Evolutionary conservation across 2,329 filamentous ascomycete species (phyloP).

Genomic region (Colletotrichum godetiae): DNA sequence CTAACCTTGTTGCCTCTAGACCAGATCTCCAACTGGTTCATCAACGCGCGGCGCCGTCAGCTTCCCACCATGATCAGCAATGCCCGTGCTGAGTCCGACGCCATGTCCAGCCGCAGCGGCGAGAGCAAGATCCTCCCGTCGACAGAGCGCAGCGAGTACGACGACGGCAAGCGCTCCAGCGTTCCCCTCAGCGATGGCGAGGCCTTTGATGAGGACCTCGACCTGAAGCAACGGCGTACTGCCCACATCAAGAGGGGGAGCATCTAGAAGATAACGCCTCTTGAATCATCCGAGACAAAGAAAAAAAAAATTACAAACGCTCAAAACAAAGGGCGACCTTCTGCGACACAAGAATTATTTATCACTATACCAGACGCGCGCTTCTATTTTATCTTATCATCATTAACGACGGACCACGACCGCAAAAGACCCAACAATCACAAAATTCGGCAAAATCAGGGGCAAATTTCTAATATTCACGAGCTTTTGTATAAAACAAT

Average conservation of each 20-base stretch:
- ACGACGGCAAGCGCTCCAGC: conserved; percentile 49
- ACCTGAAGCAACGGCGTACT: conserved; percentile 47
- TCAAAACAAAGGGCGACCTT: conserved; percentile 1
- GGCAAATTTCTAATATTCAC: conserved; percentile 2
- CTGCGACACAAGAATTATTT: not conserved
- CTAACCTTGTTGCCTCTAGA: conserved; percentile 51
- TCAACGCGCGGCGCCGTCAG: conserved; percentile 78
- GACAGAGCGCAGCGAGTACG: conserved; percentile 53
- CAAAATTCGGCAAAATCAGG: conserved; percentile 8
- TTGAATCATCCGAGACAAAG: not conserved
- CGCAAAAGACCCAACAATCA: conserved; percentile 22
- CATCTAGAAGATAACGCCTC: conserved; percentile 46
- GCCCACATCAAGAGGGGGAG: conserved; percentile 58
- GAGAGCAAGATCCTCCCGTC: conserved; percentile 52
- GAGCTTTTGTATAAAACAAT: conserved; percentile 5
- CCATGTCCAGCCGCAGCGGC: conserved; percentile 46
- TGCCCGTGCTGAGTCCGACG: conserved; percentile 62
- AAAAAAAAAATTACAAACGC: not conserved
- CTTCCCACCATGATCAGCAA: conserved; percentile 70
- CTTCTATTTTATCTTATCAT: not conserved
- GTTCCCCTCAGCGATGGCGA: conserved; percentile 60
- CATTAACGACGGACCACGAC: conserved; percentile 32
- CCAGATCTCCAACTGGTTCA: conserved; percentile 85
- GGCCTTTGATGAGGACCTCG: conserved; percentile 57
- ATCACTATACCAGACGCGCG: conserved; percentile 16